Evolutionary conservation across 2,329 filamentous ascomycete genomes (phyloP), one percentile per base, ranked within the genome.

Genomic region (Aspergillus sp.): DNA sequence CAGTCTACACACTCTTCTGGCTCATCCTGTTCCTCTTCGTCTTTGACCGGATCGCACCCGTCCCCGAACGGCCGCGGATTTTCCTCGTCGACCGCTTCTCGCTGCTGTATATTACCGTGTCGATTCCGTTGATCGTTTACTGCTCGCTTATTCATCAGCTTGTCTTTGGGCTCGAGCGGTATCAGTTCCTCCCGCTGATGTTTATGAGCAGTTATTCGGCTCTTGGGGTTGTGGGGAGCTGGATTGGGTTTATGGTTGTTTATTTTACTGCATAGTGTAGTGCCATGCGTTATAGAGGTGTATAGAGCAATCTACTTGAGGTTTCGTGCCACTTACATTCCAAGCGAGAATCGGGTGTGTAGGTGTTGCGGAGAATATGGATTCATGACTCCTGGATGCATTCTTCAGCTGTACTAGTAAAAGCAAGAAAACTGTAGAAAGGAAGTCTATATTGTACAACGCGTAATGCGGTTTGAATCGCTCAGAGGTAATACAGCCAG

Each of bases 151-250:
- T 95, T 7, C 95, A 99, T 76, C 85, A 87, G 52, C 76, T 94
- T n/a, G 80, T 96, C 4, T 97, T 97, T 79, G 93, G 93, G 0
- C 85, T 87, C 56, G 70, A 73, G 22, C 71, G 82, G 65, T 92
- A 91, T 70, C 92, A 97, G 78, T 99, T 98, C 76, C 79, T 99
- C 58, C 95, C 95, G 28, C 81, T 98, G 69, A 98, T 99, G 94
- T 95, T 98, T 74, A 97, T 89, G 68, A 98, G 94, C 81, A 91
- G 91, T 13, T 99, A 98, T 77, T 92, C 91, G 38, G 95, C 95
- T 4, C 82, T 98, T 61, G 95, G 95, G n/a, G 93, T 98, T 0
- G 88, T 97, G 19, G 93, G 92, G 3, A 98, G 95, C 79, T 98
- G 94, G 94, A 72, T 97, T 46, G 93, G 95, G 9, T 97, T 97